Percentiles rank a stretch among this genome's conserved stretches.
Evolutionary conservation across 495 filamentous ascomycete species (phyloP).

Genomic region (Evansstolkia leycettana): DNA sequence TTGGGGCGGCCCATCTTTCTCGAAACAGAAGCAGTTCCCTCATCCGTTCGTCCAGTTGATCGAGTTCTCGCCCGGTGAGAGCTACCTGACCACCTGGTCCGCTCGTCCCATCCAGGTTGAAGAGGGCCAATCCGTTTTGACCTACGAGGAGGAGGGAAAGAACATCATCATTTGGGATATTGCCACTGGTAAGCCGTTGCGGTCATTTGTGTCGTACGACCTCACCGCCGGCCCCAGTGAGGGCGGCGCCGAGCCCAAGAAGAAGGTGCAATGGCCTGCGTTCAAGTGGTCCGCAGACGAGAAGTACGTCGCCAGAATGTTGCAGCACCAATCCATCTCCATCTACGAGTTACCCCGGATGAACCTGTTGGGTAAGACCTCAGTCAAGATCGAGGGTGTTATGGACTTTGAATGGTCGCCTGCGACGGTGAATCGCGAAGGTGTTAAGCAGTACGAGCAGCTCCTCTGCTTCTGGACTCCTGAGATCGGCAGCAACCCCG

Average conservation of each 20-base stretch:
- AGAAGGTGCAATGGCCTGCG: conserved; percentile 93
- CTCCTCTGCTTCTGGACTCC: conserved; percentile 98
- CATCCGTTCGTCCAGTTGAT: conserved; percentile 92
- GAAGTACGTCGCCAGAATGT: conserved; percentile 90
- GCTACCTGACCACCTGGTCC: conserved; percentile 93
- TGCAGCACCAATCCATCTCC: conserved; percentile 76
- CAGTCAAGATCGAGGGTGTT: conserved; percentile 89
- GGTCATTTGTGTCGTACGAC: conserved; percentile 85
- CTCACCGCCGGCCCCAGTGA: conserved; percentile 45
- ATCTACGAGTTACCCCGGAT: conserved; percentile 91
- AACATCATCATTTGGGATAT: conserved; percentile 99
- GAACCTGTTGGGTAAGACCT: conserved; percentile 76
- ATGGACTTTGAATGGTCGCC: conserved; percentile 98
- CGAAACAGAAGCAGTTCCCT: conserved; percentile 78
- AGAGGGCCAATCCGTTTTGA: conserved; percentile 64
- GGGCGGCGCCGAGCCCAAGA: conserved; percentile 59
- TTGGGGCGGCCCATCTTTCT: conserved; percentile 87
- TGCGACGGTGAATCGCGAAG: conserved; percentile 61
- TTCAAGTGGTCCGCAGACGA: conserved; percentile 99
- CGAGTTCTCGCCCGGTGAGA: conserved; percentile 89
- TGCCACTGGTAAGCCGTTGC: conserved; percentile 74
- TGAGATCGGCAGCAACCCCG: conserved; percentile 96
- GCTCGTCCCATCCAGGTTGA: conserved; percentile 82
- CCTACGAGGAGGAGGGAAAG: conserved; percentile 91
- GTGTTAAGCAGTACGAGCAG: conserved; percentile 83